Evolutionary conservation across 257 asterid genomes (phyloP).

Genomic region (Scutellaria baicalensis): DNA sequence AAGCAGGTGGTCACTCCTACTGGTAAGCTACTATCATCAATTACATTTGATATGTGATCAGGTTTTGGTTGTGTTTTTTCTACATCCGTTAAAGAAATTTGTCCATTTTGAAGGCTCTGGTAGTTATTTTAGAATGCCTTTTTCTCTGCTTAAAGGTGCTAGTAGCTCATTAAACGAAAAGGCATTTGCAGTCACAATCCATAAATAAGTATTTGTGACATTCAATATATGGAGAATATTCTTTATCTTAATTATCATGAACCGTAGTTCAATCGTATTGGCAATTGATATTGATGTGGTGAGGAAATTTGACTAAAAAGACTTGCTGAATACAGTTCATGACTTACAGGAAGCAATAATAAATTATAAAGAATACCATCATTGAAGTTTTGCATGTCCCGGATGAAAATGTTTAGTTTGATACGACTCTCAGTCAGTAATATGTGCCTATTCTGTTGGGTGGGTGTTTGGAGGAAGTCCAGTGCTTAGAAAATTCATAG

Average conservation of each 20-base stretch:
- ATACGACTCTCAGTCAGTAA: background rate
- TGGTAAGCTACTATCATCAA: slow-evolving; percentile 46
- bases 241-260: background rate
- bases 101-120: slow-evolving; percentile 11
- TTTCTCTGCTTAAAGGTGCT: background rate
- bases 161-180: background rate
- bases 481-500: background rate
- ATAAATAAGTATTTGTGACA: background rate
- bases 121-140: background rate
- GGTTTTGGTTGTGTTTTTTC: background rate
- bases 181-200: background rate
- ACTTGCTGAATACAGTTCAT: slow-evolving; percentile 1
- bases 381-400: slow-evolving; percentile 4
- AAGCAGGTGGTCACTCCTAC: slow-evolving; percentile 97
- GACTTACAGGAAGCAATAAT: background rate
- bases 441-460: background rate
- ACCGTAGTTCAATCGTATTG: background rate
- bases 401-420: background rate
- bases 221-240: background rate
- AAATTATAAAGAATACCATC: background rate
- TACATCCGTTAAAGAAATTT: background rate
- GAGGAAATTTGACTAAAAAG: background rate
- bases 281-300: background rate
- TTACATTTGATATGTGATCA: slow-evolving; percentile 1
- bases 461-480: background rate